Percentiles rank a stretch among this genome's conserved stretches.
phyloP scores from a whole-genome alignment of 148 eudicot species.

The Dysphania ambrosioides region DNA sequence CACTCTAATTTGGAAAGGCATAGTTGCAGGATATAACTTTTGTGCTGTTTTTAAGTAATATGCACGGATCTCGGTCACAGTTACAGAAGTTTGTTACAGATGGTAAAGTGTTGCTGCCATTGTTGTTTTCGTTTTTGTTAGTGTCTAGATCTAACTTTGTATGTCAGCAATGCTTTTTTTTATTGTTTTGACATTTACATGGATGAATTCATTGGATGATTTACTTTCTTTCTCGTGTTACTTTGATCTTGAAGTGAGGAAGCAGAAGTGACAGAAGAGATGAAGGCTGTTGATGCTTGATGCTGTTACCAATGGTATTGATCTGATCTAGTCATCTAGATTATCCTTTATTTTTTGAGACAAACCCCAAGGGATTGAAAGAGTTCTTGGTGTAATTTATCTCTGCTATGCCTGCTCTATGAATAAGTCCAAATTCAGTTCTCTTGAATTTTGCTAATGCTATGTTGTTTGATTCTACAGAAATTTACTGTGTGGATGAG shows the following conservation, averaged over 20 bases:
- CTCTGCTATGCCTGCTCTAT: background rate
- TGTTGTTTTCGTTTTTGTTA: background rate
- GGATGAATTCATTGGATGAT: background rate
- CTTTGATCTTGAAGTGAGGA: constrained; percentile 11
- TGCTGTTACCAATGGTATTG: constrained; percentile 11
- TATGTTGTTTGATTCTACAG: background rate
- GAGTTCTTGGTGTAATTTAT: background rate
- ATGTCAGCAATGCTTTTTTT: background rate
- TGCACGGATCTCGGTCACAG: too few relatives aligned
- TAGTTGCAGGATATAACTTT: background rate
- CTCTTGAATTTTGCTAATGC: background rate
- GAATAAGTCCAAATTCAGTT: background rate
- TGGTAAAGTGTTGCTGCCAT: background rate
- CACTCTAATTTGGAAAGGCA: background rate
- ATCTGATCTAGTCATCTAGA: background rate
- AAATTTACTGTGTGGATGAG: background rate
- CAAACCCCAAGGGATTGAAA: background rate
- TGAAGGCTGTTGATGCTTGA: constrained; percentile 21
- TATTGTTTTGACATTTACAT: background rate
- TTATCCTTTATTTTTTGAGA: background rate
- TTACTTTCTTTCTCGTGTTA: background rate
- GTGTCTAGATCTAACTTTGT: background rate
- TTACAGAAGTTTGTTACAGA: too few relatives aligned
- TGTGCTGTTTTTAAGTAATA: too few relatives aligned
- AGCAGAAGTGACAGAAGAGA: constrained; percentile 13